Conservation (phyloP, 1,284 basidiomycete genomes). For the Anthracocystis panici-leucophaei region DNA sequence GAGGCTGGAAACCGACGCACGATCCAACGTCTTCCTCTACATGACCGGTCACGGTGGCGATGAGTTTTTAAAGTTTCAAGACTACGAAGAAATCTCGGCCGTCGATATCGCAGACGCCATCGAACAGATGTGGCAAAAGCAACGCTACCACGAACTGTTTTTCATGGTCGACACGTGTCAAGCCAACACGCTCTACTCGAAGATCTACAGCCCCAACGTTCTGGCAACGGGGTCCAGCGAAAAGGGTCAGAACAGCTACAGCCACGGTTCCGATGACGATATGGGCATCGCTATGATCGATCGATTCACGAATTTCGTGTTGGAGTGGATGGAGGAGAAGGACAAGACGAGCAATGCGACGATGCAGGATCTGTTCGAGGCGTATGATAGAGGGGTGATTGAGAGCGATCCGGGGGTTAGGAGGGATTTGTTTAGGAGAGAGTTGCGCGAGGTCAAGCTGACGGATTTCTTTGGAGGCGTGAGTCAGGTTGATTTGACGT, state of each 20-base stretch:
- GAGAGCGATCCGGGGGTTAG: conserved; percentile 88
- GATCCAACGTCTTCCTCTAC: conserved; percentile 96
- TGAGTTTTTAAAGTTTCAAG: conserved; percentile 98
- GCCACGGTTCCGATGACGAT: conserved; percentile 92
- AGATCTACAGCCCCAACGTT: conserved; percentile 95
- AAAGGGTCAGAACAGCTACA: conserved; percentile 93
- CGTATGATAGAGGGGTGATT: conserved; percentile 81
- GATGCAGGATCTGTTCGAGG: conserved; percentile 88
- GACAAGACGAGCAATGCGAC: conserved; percentile 87
- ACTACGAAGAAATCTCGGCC: conserved; percentile 96
- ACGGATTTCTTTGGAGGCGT: conserved; percentile 98
- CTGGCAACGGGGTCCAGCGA: conserved; percentile 90
- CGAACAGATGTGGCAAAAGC: conserved; percentile 98
- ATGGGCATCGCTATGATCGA: conserved; percentile 97
- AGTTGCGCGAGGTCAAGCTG: conserved; percentile 79
- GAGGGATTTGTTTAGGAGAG: conserved; percentile 82
- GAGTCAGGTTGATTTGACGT: conserved; percentile 78
- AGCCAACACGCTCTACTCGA: conserved; percentile 93
- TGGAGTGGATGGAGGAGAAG: conserved; percentile 90
- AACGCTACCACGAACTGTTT: conserved; percentile 91
- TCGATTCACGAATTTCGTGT: conserved; percentile 89
- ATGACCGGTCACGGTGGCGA: conserved; percentile 98
- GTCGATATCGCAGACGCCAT: conserved; percentile 93
- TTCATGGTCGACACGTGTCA: conserved; percentile 99
- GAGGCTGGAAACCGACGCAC: conserved; percentile 86